phyloP scores from a whole-genome alignment of 441 rosid species.

The Rhodomyrtus psidioides region DNA sequence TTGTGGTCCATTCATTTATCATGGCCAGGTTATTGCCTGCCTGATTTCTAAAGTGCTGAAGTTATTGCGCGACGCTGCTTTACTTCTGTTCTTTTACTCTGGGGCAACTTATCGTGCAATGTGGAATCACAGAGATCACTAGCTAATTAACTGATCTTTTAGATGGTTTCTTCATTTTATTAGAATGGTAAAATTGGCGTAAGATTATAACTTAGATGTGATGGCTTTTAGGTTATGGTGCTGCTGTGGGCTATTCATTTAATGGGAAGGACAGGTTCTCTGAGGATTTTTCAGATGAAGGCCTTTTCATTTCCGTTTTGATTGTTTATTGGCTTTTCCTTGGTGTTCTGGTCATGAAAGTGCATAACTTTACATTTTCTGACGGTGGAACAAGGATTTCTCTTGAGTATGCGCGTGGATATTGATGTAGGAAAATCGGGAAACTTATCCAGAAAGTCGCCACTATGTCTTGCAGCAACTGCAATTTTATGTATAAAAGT shows the following conservation, averaged over 20 bases:
- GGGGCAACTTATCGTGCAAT: background rate
- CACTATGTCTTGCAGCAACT: background rate
- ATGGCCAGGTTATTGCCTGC: constrained; percentile 51
- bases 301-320: background rate
- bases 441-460: background rate
- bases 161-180: background rate
- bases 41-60: background rate
- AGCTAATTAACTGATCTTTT: background rate
- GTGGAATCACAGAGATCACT: background rate
- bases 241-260: background rate
- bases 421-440: background rate
- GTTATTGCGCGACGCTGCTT: background rate
- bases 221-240: background rate
- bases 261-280: background rate
- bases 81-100: background rate
- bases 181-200: background rate
- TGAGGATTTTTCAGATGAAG: background rate
- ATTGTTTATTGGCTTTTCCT: background rate
- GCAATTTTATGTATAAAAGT: background rate
- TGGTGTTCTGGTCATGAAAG: background rate
- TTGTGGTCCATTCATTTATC: constrained; percentile 67
- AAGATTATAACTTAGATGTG: background rate
- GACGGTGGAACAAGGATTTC: background rate
- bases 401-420: background rate
- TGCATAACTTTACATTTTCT: background rate